Evolutionary conservation across 345 rosid species (phyloP), one percentile per base, ranked within the genome.

Genomic region (Barbarea vulgaris): DNA sequence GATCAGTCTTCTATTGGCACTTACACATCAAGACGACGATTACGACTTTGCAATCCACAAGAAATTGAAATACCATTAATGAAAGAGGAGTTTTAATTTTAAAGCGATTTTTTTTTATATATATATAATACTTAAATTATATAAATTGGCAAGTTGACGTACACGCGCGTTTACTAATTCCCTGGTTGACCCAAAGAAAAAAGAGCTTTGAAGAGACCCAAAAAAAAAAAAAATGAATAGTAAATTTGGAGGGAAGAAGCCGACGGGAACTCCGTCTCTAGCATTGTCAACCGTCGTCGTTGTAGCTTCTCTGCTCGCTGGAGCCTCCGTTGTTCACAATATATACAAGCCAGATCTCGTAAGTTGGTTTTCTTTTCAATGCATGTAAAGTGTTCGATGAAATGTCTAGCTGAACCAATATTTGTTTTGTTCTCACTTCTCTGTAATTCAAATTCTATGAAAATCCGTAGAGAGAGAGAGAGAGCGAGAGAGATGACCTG

Each of bases 301-400:
- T 62, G 53, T 91, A 55, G 84, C 66, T 15, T 89, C 97, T 15
- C 88, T 91, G 42, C 90, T 91, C 12, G 81, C 83, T 9, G 97
- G 97, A 21, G 91, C 93, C 56, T 89, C 97, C 14, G 53, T 87
- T 18, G 91, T 88, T 61, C 91, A 88, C 84, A 87, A 84, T 77
- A 66, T 90, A 42, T 81, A 84, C 79, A 85, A 86, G 76, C 86
- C 28, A 86, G 93, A 33, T 69, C 91, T 88, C 31, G 91, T 87
- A 90, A 77, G 19, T 15, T 37, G 6, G 15, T 4, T 2, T 21
- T 1, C 9, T 19, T 25, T 37, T 24, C 0, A 7, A 25, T n/a
- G 81, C 65, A 46, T 71, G 46, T 19, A 50, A 66, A 15, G 19
- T 81, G 87, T 85, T 87, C 65, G 89, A 80, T 74, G 65, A 79